Evolutionary conservation across 2,329 filamentous ascomycete species (phyloP), one percentile per base, ranked within the genome.

Genomic region (Epichloe baconii): DNA sequence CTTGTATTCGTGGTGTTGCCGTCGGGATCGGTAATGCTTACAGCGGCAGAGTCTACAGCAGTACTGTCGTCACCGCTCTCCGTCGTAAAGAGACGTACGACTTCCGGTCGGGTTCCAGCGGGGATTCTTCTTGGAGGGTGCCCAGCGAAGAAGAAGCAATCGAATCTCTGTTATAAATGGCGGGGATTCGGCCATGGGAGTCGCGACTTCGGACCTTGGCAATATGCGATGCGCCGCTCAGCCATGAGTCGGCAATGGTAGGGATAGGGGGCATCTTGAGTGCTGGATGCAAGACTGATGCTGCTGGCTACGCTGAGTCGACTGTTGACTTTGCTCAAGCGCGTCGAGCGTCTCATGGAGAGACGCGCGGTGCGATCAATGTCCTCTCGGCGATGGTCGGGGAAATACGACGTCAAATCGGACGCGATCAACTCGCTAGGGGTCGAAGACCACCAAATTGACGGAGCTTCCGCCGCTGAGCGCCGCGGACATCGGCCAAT

Each of bases 381-480:
- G 59, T 95, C 88, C 64, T 95, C 90, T 51, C 88, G 83, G 47
- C 90, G 83, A 61, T 97, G 91, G 62, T 95, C 89, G 0, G 93
- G 93, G 75, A 98, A 98, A 73, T 97, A 98, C 0, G 90, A 95
- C 1, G 88, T 93, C 53, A 98, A 74, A 64, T 98, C 93, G 21
- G 93, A 95, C 26, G 91, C 91, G 63, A 98, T 98, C 64, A 98
- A 79, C 71, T 98, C 93, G 70, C 91, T 97, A 1, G 93, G 93
- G 93, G 93, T 59, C 93, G 79, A 56, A 93, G 83, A 36, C 91
- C 91, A 61, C 94, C 93, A 68, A 97, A 97, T 57, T 86, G 85
- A 57, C 86, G 82, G 44, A 90, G 72, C 61, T 80, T 80, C 53
- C 70, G 70, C 40, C 62, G 66, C 45, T 63, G 67, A 44, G 73